Evolutionary conservation across 176 grass and related monocot genomes (phyloP), one percentile per base, ranked within the genome.

Genomic region (Rhipidocladum racemiflorum): DNA sequence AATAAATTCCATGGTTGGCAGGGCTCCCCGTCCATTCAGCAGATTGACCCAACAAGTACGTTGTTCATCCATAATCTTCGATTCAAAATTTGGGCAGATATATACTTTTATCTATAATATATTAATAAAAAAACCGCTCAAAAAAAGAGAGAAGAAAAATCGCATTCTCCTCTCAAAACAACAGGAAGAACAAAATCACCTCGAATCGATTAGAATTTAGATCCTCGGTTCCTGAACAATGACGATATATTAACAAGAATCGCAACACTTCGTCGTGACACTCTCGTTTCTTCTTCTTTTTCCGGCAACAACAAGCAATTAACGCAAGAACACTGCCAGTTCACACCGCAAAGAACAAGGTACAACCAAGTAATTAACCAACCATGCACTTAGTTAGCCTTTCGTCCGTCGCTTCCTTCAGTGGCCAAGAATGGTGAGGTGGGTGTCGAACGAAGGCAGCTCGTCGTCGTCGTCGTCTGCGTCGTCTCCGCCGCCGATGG

Each of bases 391-490:
- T 42, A 64, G 27, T 46, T 9, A 50, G 43, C 61, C 23, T 29
- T 29, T 48, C 27, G 40, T 10, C 60, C 56, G 12, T 9, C n/a
- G 2, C 23, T 11, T 49, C 54, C 66, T 28, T 80, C 87, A 92
- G 65, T 92, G 90, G 63, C 90, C 90, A 57, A 92, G 86, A 72
- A 92, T 75, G 68, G 76, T 53, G 57, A 75, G 40, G 65, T 88
- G 81, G 61, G 83, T 45, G 17, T 77, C 86, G 51, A 86, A 88
- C 34, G 67, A 66, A 15, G 89, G 86, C 60, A 92, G 75, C 65
- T 92, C 90, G 5, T 79, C 78, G 7, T 57, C 85, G 29, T 86
- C 72, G 21, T 79, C 68, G n/a, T 72, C 45, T 12, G 14, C 57
- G 35, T 55, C 57, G 35, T 55, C 23, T 9, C 32, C 45, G 50